A percentile compares a stretch with the other conserved stretches of the same genome.
Conservation (phyloP, 345 rosid genomes). For the Leavenworthia alabamica region DNA sequence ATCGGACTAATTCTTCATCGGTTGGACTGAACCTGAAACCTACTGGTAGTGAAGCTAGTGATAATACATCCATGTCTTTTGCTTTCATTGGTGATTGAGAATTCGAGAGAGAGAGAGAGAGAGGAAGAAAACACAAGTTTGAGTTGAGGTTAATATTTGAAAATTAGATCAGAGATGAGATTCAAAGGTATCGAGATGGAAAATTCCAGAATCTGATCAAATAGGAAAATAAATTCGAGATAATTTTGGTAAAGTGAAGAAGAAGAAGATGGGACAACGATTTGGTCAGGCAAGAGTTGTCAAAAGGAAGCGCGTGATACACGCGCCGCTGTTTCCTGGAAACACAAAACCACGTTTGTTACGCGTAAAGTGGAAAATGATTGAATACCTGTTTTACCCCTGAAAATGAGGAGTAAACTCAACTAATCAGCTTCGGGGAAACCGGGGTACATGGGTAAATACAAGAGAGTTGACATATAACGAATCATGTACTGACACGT, state of each 20-base stretch:
- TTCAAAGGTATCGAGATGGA: constrained; percentile 10
- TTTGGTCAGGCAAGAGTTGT: not conserved
- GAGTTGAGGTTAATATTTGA: too few species aligned
- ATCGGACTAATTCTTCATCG: constrained; percentile 66
- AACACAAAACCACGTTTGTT: constrained; percentile 22
- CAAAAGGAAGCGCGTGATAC: constrained; percentile 15
- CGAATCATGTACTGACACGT: not conserved
- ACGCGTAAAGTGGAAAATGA: constrained; percentile 28
- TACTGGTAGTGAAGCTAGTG: constrained; percentile 61
- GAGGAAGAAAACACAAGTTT: too few species aligned
- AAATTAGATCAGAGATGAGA: constrained; percentile 18
- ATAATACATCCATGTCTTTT: constrained; percentile 40
- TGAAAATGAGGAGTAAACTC: too few species aligned
- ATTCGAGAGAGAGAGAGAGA: not conserved
- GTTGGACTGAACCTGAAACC: constrained; percentile 91
- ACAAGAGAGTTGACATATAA: too few species aligned
- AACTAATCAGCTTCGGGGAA: too few species aligned
- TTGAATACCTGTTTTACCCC: too few species aligned
- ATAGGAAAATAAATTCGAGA: not conserved
- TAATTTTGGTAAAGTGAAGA: constrained; percentile 27
- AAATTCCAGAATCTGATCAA: constrained; percentile 7
- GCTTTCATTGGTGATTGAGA: not conserved
- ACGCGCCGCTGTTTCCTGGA: constrained; percentile 16
- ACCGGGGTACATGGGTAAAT: too few species aligned
- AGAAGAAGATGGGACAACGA: constrained; percentile 24